phyloP scores from a whole-genome alignment of 495 filamentous ascomycete genomes.

The Pseudevernia furfuracea region DNA sequence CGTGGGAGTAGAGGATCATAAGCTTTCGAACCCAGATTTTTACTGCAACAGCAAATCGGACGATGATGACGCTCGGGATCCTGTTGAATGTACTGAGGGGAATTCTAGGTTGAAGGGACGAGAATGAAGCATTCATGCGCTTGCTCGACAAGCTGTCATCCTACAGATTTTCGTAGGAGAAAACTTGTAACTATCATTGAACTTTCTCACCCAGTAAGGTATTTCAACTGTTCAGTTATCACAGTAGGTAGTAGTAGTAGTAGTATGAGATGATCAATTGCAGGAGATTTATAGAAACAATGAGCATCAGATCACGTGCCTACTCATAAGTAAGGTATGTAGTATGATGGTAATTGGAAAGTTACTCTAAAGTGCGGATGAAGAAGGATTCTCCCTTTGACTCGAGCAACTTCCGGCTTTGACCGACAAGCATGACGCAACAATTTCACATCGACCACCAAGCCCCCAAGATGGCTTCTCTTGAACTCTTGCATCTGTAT shows the following conservation, averaged over 20 bases:
- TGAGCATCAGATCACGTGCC: no score
- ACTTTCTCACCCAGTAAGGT: background rate
- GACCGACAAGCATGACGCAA: background rate
- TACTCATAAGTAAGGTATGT: no score
- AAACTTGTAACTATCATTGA: background rate
- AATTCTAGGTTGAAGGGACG: no score
- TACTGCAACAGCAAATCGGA: no score
- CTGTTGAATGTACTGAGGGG: no score
- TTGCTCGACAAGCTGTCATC: background rate
- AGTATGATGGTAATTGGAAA: background rate
- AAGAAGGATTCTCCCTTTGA: background rate
- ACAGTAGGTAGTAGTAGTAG: no score
- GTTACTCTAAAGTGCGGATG: background rate
- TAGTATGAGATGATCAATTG: background rate
- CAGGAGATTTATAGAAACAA: background rate
- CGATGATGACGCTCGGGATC: no score
- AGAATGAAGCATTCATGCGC: no score
- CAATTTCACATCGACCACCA: background rate
- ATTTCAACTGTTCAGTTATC: no score
- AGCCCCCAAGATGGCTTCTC: background rate
- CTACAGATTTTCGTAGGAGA: background rate
- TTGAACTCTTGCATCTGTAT: background rate
- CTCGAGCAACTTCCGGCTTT: background rate
- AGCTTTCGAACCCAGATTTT: no score
- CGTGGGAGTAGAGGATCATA: no score